phyloP scores from a whole-genome alignment of 306 rosid species.

The Herpetospermum pedunculosum region DNA sequence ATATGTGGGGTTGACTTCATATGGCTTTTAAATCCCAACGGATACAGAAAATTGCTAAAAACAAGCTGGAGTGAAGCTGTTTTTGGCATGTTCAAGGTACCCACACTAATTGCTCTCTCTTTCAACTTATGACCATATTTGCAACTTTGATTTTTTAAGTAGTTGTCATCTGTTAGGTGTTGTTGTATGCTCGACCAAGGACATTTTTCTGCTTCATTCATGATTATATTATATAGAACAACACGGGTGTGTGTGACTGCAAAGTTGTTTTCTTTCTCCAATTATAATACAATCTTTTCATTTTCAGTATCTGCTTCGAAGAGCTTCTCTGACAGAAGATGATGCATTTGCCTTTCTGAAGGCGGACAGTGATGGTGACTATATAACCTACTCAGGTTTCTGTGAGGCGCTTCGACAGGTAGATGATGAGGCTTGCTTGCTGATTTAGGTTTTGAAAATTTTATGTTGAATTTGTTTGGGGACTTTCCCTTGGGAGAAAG shows the following conservation, averaged over 20 bases:
- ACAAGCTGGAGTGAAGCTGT: slow-evolving; percentile 79
- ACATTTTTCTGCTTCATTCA: neutral
- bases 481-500: neutral
- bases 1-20: slow-evolving; percentile 95
- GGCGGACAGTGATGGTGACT: slow-evolving; percentile 47
- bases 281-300: neutral
- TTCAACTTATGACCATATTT: neutral
- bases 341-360: slow-evolving; percentile 74
- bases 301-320: slow-evolving; percentile 57
- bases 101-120: neutral
- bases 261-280: neutral
- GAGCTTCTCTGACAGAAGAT: slow-evolving; percentile 63
- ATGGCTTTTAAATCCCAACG: slow-evolving; percentile 93
- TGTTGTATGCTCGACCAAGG: neutral
- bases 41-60: slow-evolving; percentile 58
- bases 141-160: neutral
- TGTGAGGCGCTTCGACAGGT: slow-evolving; percentile 71
- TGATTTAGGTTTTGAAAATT: neutral
- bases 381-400: slow-evolving; percentile 51
- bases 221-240: neutral
- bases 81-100: slow-evolving; percentile 71
- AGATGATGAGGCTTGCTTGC: neutral
- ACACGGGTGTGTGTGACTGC: neutral
- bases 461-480: neutral
- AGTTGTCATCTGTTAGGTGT: neutral